phyloP scores from a whole-genome alignment of 306 rosid species.

The Carpinus viminea region DNA sequence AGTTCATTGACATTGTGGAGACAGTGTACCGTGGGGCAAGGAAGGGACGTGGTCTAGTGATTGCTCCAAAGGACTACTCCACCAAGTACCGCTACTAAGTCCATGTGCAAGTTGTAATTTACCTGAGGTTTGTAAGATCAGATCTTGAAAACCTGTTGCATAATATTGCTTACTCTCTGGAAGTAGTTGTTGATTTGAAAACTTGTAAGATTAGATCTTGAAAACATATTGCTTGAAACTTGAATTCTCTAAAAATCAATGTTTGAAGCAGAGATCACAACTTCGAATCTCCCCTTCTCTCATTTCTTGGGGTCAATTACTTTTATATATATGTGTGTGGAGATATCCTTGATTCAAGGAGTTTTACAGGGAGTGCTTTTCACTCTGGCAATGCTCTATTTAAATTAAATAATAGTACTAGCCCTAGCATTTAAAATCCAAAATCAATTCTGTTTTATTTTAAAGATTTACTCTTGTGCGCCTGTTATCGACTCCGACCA shows the following conservation, averaged over 20 bases:
- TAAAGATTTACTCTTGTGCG: too few relatives aligned
- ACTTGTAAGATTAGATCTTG: neutral
- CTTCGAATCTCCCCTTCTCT: too few relatives aligned
- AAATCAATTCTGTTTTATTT: too few relatives aligned
- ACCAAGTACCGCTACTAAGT: slow-evolving; percentile 90
- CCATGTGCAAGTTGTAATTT: neutral
- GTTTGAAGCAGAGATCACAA: neutral
- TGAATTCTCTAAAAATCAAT: neutral
- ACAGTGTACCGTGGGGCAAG: slow-evolving; percentile 88
- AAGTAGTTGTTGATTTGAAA: neutral
- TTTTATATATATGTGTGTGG: too few relatives aligned
- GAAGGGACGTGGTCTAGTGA: slow-evolving; percentile 90
- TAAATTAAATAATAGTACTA: too few relatives aligned
- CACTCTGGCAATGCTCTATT: too few relatives aligned
- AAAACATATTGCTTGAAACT: neutral
- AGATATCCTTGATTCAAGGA: too few relatives aligned
- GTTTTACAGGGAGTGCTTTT: too few relatives aligned
- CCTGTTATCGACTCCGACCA: too few relatives aligned
- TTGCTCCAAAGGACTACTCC: slow-evolving; percentile 95
- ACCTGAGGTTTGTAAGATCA: neutral
- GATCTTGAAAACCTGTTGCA: neutral
- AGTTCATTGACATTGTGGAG: slow-evolving; percentile 86
- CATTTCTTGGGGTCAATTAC: too few relatives aligned
- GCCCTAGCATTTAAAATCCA: too few relatives aligned
- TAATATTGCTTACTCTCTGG: neutral